phyloP scores from a whole-genome alignment of 2,329 filamentous ascomycete species.

The Clonostachys rhizophaga region DNA sequence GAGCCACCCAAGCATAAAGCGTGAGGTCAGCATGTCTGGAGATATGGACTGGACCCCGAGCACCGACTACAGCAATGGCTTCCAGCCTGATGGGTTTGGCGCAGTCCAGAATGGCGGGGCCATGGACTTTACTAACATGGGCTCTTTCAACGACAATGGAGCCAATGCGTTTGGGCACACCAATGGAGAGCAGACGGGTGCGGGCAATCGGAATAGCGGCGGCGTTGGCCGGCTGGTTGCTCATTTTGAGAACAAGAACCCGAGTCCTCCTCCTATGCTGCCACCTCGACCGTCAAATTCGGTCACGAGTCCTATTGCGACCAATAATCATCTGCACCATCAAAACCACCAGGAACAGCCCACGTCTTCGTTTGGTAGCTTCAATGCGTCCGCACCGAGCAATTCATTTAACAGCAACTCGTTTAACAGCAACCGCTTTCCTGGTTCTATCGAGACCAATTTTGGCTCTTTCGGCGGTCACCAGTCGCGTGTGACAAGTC shows the following conservation, averaged over 20 bases:
- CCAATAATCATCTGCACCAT: not conserved
- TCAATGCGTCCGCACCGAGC: conserved; percentile 7
- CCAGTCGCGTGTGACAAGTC: conserved; percentile 21
- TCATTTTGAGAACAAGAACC: conserved; percentile 33
- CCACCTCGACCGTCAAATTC: conserved; percentile 24
- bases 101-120: conserved; percentile 7
- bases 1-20: not conserved
- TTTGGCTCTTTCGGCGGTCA: conserved; percentile 4
- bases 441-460: conserved; percentile 3
- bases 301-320: conserved; percentile 14
- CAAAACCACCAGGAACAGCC: conserved; percentile 3
- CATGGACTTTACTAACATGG: conserved; percentile 20
- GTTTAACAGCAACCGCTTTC: conserved; percentile 1
- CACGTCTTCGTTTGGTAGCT: conserved; percentile 23
- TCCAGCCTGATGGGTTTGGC: conserved; percentile 1
- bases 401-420: conserved; percentile 1
- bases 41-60: conserved; percentile 32
- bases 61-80: conserved; percentile 8
- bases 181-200: conserved; percentile 1
- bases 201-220: conserved; percentile 7
- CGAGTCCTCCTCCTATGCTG: conserved; percentile 19
- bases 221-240: conserved; percentile 31
- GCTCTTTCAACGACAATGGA: conserved; percentile 2
- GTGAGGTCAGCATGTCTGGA: not conserved
- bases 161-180: not conserved